Evolutionary conservation across 306 rosid genomes (phyloP).

Genomic region (Inga laurina): DNA sequence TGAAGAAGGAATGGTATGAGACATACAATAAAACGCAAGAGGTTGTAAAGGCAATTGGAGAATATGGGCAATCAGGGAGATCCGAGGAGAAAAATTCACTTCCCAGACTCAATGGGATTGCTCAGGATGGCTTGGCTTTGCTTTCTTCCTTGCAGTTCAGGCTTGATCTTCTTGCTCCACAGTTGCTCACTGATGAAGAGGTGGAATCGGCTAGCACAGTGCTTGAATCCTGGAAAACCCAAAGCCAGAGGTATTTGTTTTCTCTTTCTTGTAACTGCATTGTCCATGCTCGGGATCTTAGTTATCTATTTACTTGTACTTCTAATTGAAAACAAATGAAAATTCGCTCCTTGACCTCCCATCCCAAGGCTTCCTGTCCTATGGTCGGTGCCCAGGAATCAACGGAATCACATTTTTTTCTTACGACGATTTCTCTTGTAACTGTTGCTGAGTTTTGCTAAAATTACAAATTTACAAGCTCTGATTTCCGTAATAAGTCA

Average conservation of each 20-base stretch:
- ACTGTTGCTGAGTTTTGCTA: neutral
- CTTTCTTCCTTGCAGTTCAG: slow-evolving; percentile 72
- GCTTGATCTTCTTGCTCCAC: slow-evolving; percentile 91
- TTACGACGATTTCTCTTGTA: neutral
- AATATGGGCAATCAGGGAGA: slow-evolving; percentile 50
- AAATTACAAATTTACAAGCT: neutral
- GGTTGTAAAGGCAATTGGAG: slow-evolving; percentile 62
- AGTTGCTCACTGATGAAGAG: slow-evolving; percentile 62
- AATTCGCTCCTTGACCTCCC: neutral
- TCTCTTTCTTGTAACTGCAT: neutral
- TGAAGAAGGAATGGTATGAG: slow-evolving; percentile 76
- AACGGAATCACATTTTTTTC: neutral
- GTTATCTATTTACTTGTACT: neutral
- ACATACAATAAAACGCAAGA: slow-evolving; percentile 48
- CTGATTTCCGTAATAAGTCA: neutral
- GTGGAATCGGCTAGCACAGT: slow-evolving; percentile 58
- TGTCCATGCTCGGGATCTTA: neutral
- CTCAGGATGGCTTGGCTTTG: slow-evolving; percentile 75
- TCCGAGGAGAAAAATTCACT: slow-evolving; percentile 56
- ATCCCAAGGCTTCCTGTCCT: neutral
- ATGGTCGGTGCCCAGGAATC: neutral
- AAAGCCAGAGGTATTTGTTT: slow-evolving; percentile 50
- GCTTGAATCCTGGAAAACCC: slow-evolving; percentile 76
- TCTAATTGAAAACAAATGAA: neutral
- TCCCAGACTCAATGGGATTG: slow-evolving; percentile 77